Base-by-base conservation (phyloP, 805 yeast species). In the Lipomyces orientalis region DNA sequence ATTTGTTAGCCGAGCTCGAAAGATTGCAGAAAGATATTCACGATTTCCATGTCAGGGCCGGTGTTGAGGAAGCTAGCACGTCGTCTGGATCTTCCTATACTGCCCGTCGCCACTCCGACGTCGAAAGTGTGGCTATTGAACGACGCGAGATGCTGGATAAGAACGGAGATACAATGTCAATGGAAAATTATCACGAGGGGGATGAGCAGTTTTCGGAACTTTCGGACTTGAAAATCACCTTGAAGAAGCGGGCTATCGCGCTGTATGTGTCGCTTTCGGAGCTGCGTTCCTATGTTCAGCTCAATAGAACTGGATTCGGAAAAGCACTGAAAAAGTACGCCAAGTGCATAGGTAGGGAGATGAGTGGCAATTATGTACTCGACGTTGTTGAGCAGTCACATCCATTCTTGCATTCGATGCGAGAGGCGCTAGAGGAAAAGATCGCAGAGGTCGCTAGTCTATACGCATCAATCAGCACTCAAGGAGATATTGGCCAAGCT, bases 251-350 rank as follows among this genome's bases (percentile, higher is more conserved):
- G 66, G 77, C 89, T 8, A 83, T 87, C 55, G 84, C 88, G 2
- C 79, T 87, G 54, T 94, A 87, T 80, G 94, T 94, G 2, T 81
- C 86, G 22, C 80, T 93, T 25, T 89, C 93, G 7, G 98, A 94
- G 78, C 83, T 94, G 71, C 87, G 90, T 73, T 91, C 97, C 10
- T 94, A 81, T 76, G 83, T 90, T 61, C 97, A 93, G 75, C 82
- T 95, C 71, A 94, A 94, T 81, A 85, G 84, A 71, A 91, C 97
- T 31, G 98, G 98, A 1, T 91, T 94, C 78, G 85, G 90, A 61
- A 94, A 94, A 79, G 93, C 94, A 54, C 83, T 93, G 72, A 94
- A 94, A 78, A 94, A 94, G 79, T 95, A 91, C 77, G 97, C 95
- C 79, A 94, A 94, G 77, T 87, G 91, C 10, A 81, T 91, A 71